Conservation (phyloP, 2,329 filamentous ascomycete genomes). For the Penicillium sp. region DNA sequence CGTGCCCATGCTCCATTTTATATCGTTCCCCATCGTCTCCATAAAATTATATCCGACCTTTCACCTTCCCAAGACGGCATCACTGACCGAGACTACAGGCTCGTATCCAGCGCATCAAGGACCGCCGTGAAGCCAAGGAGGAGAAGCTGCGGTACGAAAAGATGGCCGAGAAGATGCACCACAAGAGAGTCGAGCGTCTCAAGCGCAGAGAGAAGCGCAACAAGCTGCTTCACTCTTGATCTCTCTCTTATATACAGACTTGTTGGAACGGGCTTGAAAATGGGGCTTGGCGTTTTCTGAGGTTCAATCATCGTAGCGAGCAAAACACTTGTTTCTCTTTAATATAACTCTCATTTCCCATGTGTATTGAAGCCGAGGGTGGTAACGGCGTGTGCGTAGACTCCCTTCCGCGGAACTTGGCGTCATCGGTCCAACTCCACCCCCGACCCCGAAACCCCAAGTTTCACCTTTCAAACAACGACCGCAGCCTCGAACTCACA, state of each 20-base stretch:
- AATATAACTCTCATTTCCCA: background rate
- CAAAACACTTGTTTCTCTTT: constrained; percentile 8
- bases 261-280: constrained; percentile 14
- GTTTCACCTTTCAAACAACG: background rate
- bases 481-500: background rate
- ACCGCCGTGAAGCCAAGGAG: constrained; percentile 83
- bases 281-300: constrained; percentile 9
- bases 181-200: constrained; percentile 87
- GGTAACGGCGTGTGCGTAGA: no score
- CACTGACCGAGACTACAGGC: constrained; percentile 51
- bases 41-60: background rate
- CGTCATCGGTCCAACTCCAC: constrained; percentile 12
- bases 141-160: constrained; percentile 91
- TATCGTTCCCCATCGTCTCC: background rate
- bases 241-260: background rate
- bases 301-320: constrained; percentile 15
- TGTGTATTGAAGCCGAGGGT: no score
- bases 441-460: background rate
- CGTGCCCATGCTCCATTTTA: background rate
- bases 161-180: constrained; percentile 97
- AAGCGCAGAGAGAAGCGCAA: constrained; percentile 96
- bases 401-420: background rate
- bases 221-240: constrained; percentile 49
- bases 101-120: constrained; percentile 77
- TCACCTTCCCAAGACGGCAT: constrained; percentile 7